A percentile compares a stretch with the other conserved stretches of the same genome.
These are phyloP conservation scores for Euphrasia confusa DNA, from an alignment of 257 asterid species.

Conservation along the genomic window DNA sequence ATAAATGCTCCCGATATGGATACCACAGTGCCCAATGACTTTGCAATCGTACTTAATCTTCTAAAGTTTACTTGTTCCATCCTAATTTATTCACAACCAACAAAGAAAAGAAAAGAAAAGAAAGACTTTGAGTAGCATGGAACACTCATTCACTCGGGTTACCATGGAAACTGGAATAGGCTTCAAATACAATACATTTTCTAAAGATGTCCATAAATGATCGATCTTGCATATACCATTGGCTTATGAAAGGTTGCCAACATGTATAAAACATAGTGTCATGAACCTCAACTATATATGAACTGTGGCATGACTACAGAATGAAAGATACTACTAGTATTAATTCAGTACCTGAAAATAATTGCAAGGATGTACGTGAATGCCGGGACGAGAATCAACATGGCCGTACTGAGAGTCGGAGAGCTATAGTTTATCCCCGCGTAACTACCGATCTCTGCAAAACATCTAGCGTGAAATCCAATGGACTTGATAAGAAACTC, in stretches of 20 bases:
- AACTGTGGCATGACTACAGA: not conserved
- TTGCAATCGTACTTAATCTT: slow-evolving; percentile 35
- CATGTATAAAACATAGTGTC: not conserved
- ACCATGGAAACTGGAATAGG: no score
- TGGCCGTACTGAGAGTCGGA: slow-evolving; percentile 68
- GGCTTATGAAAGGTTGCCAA: not conserved
- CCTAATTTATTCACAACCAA: slow-evolving; percentile 24
- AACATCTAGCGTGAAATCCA: slow-evolving; percentile 34
- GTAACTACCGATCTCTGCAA: slow-evolving; percentile 46
- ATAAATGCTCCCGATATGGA: slow-evolving; percentile 53
- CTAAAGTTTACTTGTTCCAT: slow-evolving; percentile 46
- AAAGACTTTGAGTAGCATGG: slow-evolving; percentile 13
- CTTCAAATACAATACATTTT: not conserved
- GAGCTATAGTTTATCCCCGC: slow-evolving; percentile 67
- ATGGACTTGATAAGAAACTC: slow-evolving; percentile 12
- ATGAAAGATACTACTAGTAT: not conserved
- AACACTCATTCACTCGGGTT: no score
- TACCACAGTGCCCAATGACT: slow-evolving; percentile 42
- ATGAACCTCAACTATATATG: no score
- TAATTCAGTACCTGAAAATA: slow-evolving; percentile 38
- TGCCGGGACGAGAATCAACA: slow-evolving; percentile 69
- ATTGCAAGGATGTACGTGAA: slow-evolving; percentile 55
- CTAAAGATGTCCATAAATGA: slow-evolving; percentile 1
- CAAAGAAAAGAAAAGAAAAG: not conserved
- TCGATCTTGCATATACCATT: not conserved